Evolutionary conservation across 1,284 basidiomycete genomes (phyloP).

Genomic region (Naganishia liquefaciens): DNA sequence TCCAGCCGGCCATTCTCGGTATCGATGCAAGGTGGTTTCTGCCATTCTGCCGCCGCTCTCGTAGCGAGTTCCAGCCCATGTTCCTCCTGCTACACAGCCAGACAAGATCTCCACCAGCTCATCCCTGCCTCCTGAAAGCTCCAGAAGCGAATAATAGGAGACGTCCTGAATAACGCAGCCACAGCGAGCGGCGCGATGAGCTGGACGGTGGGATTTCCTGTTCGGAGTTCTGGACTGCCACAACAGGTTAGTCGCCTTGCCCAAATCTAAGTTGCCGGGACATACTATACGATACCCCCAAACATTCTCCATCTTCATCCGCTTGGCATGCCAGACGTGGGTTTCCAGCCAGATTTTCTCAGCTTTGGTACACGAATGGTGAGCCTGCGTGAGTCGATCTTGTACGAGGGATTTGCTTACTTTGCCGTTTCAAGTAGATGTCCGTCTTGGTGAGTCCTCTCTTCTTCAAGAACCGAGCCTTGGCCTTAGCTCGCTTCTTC

Average conservation of each 20-base stretch:
- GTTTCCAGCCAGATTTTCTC: slow-evolving; percentile 89
- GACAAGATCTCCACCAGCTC: slow-evolving; percentile 62
- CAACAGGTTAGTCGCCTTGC: background rate
- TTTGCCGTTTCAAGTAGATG: slow-evolving; percentile 65
- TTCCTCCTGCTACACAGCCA: slow-evolving; percentile 40
- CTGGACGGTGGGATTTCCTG: slow-evolving; percentile 83
- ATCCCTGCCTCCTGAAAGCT: slow-evolving; percentile 66
- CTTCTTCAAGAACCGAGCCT: slow-evolving; percentile 59
- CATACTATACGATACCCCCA: slow-evolving; percentile 83
- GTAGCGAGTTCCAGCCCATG: slow-evolving; percentile 58
- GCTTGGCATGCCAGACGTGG: slow-evolving; percentile 90
- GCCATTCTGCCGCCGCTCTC: slow-evolving; percentile 56
- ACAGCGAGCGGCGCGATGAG: slow-evolving; percentile 79
- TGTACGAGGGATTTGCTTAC: slow-evolving; percentile 53
- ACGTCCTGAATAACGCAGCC: slow-evolving; percentile 82
- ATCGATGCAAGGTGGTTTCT: slow-evolving; percentile 45
- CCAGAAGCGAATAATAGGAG: slow-evolving; percentile 75
- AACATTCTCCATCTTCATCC: slow-evolving; percentile 84
- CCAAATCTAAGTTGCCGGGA: slow-evolving; percentile 11
- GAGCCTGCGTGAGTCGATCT: slow-evolving; percentile 6
- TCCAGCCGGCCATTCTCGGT: slow-evolving; percentile 63
- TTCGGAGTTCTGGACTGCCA: slow-evolving; percentile 73
- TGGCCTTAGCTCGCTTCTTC: slow-evolving; percentile 57
- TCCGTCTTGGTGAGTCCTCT: slow-evolving; percentile 61
- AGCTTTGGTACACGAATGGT: slow-evolving; percentile 46